Conservation (phyloP, 352 stramenopile species). For the Pythium utonaiense region DNA sequence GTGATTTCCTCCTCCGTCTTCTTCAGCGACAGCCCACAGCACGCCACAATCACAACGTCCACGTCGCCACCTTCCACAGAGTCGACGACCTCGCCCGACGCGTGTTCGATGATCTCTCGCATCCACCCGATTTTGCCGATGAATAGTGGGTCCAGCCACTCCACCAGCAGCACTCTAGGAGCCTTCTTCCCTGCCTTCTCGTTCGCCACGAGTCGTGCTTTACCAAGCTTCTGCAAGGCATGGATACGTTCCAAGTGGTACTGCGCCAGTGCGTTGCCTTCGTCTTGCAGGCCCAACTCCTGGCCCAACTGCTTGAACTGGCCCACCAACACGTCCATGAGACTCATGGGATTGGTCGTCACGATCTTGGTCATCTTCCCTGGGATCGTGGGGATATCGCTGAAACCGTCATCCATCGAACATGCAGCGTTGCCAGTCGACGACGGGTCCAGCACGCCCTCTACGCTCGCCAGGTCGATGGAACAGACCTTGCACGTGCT, state of each 20-base stretch:
- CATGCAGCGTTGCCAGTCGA: not conserved
- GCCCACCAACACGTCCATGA: conserved; percentile 40
- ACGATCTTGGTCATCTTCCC: conserved; percentile 37
- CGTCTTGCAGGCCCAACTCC: conserved; percentile 37
- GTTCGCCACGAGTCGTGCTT: conserved; percentile 10
- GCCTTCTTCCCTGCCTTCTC: conserved; percentile 2
- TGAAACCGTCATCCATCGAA: conserved; percentile 1
- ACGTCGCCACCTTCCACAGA: conserved; percentile 16
- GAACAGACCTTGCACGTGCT: conserved; percentile 72
- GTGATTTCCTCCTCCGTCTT: conserved; percentile 42
- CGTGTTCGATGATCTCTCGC: conserved; percentile 46
- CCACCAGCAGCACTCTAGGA: conserved; percentile 49
- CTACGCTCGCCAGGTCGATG: conserved; percentile 58
- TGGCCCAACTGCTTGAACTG: conserved; percentile 52
- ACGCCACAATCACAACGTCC: conserved; percentile 55
- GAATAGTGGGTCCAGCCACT: conserved; percentile 75
- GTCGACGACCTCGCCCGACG: conserved; percentile 7
- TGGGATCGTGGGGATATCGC: conserved; percentile 13
- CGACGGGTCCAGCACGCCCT: conserved; percentile 22
- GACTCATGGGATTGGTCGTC: conserved; percentile 42
- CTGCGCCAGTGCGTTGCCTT: conserved; percentile 35
- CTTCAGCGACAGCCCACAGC: conserved; percentile 49
- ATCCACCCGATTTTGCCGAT: conserved; percentile 63
- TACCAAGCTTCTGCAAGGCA: conserved; percentile 22
- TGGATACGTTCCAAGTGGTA: conserved; percentile 28